These are phyloP conservation scores for Pleurotus giganteus DNA, from an alignment of 768 basidiomycete genomes.

Conservation along the genomic window DNA sequence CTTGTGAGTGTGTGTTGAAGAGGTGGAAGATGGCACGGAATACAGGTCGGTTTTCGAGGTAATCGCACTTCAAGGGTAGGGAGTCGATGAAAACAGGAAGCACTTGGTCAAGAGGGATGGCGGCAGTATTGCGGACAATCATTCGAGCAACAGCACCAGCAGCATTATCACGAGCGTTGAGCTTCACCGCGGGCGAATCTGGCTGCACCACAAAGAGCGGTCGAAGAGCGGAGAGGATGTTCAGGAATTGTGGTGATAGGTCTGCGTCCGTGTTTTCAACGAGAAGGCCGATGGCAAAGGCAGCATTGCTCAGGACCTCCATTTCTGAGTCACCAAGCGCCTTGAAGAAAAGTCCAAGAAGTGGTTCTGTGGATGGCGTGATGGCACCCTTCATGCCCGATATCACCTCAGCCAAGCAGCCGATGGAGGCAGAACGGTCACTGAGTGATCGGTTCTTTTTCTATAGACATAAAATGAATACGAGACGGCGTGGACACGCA, in stretches of 20 bases:
- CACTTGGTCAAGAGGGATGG: conserved; percentile 88
- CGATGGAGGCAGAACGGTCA: conserved; percentile 91
- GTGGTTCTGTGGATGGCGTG: conserved; percentile 77
- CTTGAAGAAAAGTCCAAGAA: conserved; percentile 81
- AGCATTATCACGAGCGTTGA: conserved; percentile 97
- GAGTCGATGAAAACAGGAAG: conserved; percentile 80
- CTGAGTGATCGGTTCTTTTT: conserved; percentile 84
- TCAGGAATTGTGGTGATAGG: conserved; percentile 76
- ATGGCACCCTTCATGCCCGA: conserved; percentile 85
- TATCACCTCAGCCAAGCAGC: conserved; percentile 93
- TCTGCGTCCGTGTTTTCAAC: conserved; percentile 84
- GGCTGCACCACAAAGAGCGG: conserved; percentile 73
- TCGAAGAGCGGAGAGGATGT: conserved; percentile 74
- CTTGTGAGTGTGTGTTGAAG: conserved; percentile 71
- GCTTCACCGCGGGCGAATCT: conserved; percentile 57
- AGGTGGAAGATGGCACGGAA: conserved; percentile 89
- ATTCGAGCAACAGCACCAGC: conserved; percentile 89
- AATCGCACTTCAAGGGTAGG: conserved; percentile 86
- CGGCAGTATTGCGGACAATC: conserved; percentile 73
- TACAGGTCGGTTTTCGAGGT: conserved; percentile 84
- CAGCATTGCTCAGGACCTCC: conserved; percentile 96
- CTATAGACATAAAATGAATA: conserved; percentile 34
- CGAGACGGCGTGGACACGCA: neutral
- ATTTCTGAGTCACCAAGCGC: conserved; percentile 81
- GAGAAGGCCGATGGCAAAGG: conserved; percentile 90